Evolutionary conservation across 495 filamentous ascomycete species (phyloP).

Genomic region (Cudoniella acicularis): DNA sequence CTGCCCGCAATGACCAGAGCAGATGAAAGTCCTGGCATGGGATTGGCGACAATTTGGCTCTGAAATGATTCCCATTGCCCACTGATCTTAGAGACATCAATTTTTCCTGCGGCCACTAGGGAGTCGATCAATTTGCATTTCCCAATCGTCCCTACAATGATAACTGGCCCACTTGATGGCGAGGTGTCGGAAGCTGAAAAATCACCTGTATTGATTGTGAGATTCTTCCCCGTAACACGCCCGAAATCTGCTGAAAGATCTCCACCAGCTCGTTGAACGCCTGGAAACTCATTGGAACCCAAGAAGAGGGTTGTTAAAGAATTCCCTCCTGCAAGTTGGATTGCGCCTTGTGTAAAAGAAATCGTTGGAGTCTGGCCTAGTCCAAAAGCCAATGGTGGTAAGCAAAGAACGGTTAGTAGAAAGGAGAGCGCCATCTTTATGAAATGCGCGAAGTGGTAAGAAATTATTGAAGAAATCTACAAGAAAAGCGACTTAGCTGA

Average conservation of each 20-base stretch:
- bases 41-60: slow-evolving; percentile 54
- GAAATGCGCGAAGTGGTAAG: neutral
- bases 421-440: neutral
- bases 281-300: slow-evolving; percentile 3
- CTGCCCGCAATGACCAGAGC: slow-evolving; percentile 66
- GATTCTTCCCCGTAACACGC: slow-evolving; percentile 36
- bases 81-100: slow-evolving; percentile 50
- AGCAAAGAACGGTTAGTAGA: neutral
- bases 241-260: slow-evolving; percentile 66
- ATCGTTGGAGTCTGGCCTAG: neutral
- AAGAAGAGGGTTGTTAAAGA: neutral
- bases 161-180: slow-evolving; percentile 38
- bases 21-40: slow-evolving; percentile 47
- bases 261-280: slow-evolving; percentile 40
- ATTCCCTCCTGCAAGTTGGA: neutral
- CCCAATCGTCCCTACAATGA: slow-evolving; percentile 66
- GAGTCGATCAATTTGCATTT: slow-evolving; percentile 54
- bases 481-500: neutral
- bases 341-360: neutral
- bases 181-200: slow-evolving; percentile 31
- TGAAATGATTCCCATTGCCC: slow-evolving; percentile 70
- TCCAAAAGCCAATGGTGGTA: neutral
- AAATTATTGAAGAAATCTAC: neutral
- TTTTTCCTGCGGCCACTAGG: slow-evolving; percentile 48
- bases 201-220: neutral